Evolutionary conservation across 331 rosid species (phyloP).

Genomic region (Cydonia oblonga): DNA sequence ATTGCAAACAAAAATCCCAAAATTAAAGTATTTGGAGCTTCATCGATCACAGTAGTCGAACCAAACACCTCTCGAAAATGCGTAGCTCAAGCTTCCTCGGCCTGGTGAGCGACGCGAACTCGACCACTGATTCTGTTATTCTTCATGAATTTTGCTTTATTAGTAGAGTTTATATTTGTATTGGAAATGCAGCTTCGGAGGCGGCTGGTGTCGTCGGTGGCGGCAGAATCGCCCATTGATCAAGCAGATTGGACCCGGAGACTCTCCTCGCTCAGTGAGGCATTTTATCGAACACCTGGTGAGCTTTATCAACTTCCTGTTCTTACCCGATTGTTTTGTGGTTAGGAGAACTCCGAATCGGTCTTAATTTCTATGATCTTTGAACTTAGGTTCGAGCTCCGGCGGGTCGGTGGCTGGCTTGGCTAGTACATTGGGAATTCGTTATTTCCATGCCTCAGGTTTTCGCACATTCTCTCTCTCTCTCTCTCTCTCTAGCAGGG

Average conservation of each 20-base stretch:
- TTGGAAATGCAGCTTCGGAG: conserved; percentile 51
- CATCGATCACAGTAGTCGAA: not conserved
- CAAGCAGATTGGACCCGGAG: conserved; percentile 13
- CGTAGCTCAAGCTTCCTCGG: conserved; percentile 25
- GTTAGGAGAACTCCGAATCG: not conserved
- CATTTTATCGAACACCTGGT: conserved; percentile 35
- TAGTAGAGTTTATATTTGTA: not conserved
- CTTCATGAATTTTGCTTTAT: not conserved
- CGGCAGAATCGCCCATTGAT: conserved; percentile 25
- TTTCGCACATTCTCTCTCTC: not conserved
- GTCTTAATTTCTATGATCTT: not conserved
- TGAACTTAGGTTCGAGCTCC: conserved; percentile 37
- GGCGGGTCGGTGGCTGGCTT: conserved; percentile 23
- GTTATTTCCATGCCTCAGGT: conserved; percentile 64
- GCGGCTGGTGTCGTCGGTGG: conserved; percentile 33
- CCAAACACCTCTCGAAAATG: conserved; percentile 19
- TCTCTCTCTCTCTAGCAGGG: too few relatives aligned
- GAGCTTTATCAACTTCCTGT: not conserved
- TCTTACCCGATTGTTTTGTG: not conserved
- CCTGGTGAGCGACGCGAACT: conserved; percentile 31
- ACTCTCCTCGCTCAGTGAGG: conserved; percentile 20
- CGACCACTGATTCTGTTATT: not conserved
- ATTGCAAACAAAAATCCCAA: not conserved
- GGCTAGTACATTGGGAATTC: conserved; percentile 16
- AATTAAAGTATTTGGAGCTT: not conserved